A percentile compares a stretch with the other conserved stretches of the same genome.
phyloP scores from a whole-genome alignment of 2,329 filamentous ascomycete species.

The Aspergillus nomiae region DNA sequence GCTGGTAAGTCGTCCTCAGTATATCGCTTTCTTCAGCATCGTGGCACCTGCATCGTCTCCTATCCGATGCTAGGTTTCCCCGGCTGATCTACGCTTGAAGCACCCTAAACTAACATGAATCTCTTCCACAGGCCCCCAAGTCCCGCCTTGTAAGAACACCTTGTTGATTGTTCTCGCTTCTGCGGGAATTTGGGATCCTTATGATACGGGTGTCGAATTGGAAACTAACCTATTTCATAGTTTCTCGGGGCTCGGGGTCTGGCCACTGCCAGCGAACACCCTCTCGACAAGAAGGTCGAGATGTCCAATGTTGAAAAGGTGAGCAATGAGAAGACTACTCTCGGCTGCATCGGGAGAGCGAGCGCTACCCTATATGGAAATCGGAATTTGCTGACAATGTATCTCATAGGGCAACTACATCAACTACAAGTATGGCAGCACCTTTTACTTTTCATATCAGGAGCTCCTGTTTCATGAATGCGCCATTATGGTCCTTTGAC shows the following conservation, averaged over 20 bases:
- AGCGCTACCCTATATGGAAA: constrained; percentile 10
- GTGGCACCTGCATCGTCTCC: constrained; percentile 6
- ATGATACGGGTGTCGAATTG: neutral
- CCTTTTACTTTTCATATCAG: constrained; percentile 4
- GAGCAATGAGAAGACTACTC: constrained; percentile 27
- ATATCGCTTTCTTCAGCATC: constrained; percentile 15
- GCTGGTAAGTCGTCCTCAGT: constrained; percentile 43
- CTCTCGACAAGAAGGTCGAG: constrained; percentile 92
- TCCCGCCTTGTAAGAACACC: constrained; percentile 46
- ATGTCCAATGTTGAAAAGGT: constrained; percentile 95
- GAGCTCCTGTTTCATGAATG: neutral
- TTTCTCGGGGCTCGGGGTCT: constrained; percentile 67
- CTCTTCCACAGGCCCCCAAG: constrained; percentile 42
- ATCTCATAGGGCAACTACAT: constrained; percentile 75
- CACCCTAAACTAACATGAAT: constrained; percentile 22
- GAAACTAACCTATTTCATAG: constrained; percentile 48
- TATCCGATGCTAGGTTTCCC: constrained; percentile 10
- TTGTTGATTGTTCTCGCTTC: neutral
- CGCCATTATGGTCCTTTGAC: neutral
- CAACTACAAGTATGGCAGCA: constrained; percentile 71
- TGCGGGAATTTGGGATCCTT: neutral
- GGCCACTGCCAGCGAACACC: constrained; percentile 82
- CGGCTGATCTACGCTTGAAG: neutral
- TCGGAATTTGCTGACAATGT: constrained; percentile 28
- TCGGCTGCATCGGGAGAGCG: constrained; percentile 26